Conservation (phyloP, 2,329 filamentous ascomycete genomes). For the Aspergillus quadricinctus region DNA sequence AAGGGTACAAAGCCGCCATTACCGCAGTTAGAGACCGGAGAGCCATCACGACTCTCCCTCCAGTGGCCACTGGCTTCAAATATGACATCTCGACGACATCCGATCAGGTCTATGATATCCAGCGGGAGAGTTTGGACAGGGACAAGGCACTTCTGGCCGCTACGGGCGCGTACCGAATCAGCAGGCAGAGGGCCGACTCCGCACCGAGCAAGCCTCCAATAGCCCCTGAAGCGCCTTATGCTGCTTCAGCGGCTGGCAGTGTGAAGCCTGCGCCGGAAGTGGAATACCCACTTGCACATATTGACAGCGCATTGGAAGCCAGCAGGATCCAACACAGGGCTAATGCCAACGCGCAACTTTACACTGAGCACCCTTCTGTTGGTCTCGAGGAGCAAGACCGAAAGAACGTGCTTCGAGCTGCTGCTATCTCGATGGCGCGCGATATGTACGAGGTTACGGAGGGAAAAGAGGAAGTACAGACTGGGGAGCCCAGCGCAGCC, state of each 20-base stretch:
- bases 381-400: constrained; percentile 67
- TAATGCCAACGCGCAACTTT: constrained; percentile 70
- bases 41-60: constrained; percentile 9
- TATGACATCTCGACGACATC: constrained; percentile 54
- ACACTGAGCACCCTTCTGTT: constrained; percentile 69
- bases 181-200: constrained; percentile 61
- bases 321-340: constrained; percentile 63
- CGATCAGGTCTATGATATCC: constrained; percentile 56
- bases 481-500: constrained; percentile 14
- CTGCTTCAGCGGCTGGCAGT: constrained; percentile 68
- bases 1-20: constrained; percentile 70
- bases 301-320: constrained; percentile 45
- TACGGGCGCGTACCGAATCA: constrained; percentile 65
- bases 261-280: constrained; percentile 33
- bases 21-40: constrained; percentile 48
- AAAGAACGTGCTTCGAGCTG: constrained; percentile 70
- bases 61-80: constrained; percentile 10
- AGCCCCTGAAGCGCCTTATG: constrained; percentile 49
- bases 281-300: constrained; percentile 45
- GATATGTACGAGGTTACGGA: constrained; percentile 69
- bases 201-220: constrained; percentile 46
- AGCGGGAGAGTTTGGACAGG: constrained; percentile 43
- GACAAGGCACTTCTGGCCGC: constrained; percentile 70
- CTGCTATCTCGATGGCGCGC: constrained; percentile 83
- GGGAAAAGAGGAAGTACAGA: constrained; percentile 24